phyloP scores from a whole-genome alignment of 2,329 filamentous ascomycete genomes.

The Monosporascus sp. region DNA sequence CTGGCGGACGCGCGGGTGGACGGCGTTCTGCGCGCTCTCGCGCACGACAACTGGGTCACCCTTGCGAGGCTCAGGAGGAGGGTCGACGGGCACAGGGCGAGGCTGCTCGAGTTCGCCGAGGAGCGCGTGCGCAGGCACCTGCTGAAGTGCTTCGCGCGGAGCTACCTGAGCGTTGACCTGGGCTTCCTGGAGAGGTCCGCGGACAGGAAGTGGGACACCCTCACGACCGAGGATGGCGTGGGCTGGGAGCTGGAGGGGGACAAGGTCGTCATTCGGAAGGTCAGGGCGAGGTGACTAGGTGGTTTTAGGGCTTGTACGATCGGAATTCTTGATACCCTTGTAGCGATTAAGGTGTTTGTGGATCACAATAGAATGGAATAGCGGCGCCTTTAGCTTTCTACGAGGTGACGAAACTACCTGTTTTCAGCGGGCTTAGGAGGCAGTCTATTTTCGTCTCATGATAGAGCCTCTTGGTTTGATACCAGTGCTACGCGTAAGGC shows the following conservation, averaged over 20 bases:
- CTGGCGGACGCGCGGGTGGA: conserved; percentile 66
- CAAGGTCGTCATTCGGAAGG: conserved; percentile 68
- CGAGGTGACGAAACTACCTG: too few species aligned
- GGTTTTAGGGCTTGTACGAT: too few species aligned
- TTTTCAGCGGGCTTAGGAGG: too few species aligned
- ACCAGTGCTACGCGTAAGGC: too few species aligned
- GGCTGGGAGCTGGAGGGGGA: conserved; percentile 77
- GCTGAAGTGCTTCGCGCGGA: conserved; percentile 78
- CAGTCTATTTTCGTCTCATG: too few species aligned
- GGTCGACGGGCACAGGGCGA: conserved; percentile 75
- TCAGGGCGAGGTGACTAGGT: conserved; percentile 32
- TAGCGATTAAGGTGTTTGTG: too few species aligned
- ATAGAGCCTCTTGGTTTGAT: too few species aligned
- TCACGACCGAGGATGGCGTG: conserved; percentile 64
- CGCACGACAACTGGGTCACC: conserved; percentile 74
- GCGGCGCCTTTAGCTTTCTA: too few species aligned
- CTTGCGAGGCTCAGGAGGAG: conserved; percentile 67
- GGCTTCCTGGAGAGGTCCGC: conserved; percentile 64
- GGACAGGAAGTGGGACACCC: conserved; percentile 64
- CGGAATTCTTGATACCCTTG: too few species aligned
- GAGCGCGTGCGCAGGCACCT: conserved; percentile 67
- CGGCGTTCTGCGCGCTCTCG: conserved; percentile 61
- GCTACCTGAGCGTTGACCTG: conserved; percentile 70
- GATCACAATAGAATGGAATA: too few species aligned
- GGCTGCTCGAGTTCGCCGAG: conserved; percentile 77